A percentile compares a stretch with the other conserved stretches of the same genome.
phyloP scores from a whole-genome alignment of 208 protist genomes.

The Porcisia hertigi region DNA sequence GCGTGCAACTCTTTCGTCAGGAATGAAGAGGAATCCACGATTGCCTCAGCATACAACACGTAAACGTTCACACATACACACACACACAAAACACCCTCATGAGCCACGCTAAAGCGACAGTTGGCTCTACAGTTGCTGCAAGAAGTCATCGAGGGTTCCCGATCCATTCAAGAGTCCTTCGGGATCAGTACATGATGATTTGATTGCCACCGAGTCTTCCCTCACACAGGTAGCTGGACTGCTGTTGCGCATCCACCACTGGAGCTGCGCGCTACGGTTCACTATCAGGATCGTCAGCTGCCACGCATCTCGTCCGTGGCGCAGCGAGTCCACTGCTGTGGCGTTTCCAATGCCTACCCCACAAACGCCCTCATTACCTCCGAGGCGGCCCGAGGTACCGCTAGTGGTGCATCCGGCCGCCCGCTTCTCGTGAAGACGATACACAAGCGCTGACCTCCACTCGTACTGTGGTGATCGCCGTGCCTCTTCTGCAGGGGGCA shows the following conservation, averaged over 20 bases:
- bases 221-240: not conserved
- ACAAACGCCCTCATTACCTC: not conserved
- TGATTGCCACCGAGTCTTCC: not conserved
- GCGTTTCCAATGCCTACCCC: not conserved
- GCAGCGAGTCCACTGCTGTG: not conserved
- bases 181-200: not conserved
- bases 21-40: not conserved
- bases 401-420: not conserved
- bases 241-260: slow-evolving; percentile 6
- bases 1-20: not conserved
- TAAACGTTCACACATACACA: not conserved
- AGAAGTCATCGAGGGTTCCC: slow-evolving; percentile 5
- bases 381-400: not conserved
- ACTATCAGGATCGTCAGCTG: slow-evolving; percentile 14
- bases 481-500: slow-evolving; percentile 14
- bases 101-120: not conserved
- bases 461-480: slow-evolving; percentile 25
- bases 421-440: not conserved
- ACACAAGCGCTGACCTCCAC: slow-evolving; percentile 24
- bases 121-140: slow-evolving; percentile 2
- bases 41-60: not conserved
- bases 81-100: not conserved
- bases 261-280: slow-evolving; percentile 22
- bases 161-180: not conserved
- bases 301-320: slow-evolving; percentile 1